A percentile compares a stretch with the other conserved stretches of the same genome.
These are phyloP conservation scores for Lactarius akahatsu DNA, from an alignment of 768 basidiomycete genomes.

Conservation along the genomic window DNA sequence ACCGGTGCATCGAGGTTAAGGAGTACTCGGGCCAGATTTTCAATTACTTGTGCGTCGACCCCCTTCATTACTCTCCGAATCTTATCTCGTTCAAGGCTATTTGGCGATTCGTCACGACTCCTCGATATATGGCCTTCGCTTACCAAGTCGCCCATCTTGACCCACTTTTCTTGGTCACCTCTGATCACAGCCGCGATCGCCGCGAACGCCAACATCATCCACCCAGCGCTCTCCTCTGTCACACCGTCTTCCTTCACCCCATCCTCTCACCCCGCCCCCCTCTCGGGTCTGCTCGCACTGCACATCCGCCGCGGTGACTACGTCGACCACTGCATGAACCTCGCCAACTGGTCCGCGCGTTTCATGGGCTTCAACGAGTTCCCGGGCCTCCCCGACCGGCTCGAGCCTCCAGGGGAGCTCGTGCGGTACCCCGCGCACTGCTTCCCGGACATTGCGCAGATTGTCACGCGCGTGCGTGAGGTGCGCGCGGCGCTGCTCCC, in stretches of 20 bases:
- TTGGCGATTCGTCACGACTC: slow-evolving; percentile 37
- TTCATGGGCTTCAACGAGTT: slow-evolving; percentile 48
- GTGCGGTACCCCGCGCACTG: slow-evolving; percentile 42
- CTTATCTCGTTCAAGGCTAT: slow-evolving; percentile 33
- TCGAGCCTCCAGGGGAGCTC: slow-evolving; percentile 29
- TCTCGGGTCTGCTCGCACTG: slow-evolving; percentile 46
- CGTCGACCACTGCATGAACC: slow-evolving; percentile 41
- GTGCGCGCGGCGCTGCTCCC: slow-evolving; percentile 34
- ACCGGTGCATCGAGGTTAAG: slow-evolving; percentile 44
- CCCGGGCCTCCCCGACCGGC: slow-evolving; percentile 42
- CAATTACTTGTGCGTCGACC: slow-evolving; percentile 37
- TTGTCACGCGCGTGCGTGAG: slow-evolving; percentile 40
- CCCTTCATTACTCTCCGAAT: background rate
- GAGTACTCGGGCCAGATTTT: slow-evolving; percentile 38
- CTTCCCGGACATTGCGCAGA: slow-evolving; percentile 42
- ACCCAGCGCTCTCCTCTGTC: slow-evolving; percentile 15
- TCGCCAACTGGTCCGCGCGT: slow-evolving; percentile 37
- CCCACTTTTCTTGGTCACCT: slow-evolving; percentile 42
- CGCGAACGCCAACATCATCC: slow-evolving; percentile 34
- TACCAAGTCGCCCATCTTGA: slow-evolving; percentile 37
- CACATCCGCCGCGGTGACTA: slow-evolving; percentile 55
- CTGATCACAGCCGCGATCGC: slow-evolving; percentile 37
- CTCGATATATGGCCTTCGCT: slow-evolving; percentile 39
- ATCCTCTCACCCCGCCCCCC: slow-evolving; percentile 28
- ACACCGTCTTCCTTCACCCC: slow-evolving; percentile 7